A percentile compares a stretch with the other conserved stretches of the same genome.
phyloP scores from a whole-genome alignment of 2,329 filamentous ascomycete genomes.

The Paracorniculantispora psalliotae region DNA sequence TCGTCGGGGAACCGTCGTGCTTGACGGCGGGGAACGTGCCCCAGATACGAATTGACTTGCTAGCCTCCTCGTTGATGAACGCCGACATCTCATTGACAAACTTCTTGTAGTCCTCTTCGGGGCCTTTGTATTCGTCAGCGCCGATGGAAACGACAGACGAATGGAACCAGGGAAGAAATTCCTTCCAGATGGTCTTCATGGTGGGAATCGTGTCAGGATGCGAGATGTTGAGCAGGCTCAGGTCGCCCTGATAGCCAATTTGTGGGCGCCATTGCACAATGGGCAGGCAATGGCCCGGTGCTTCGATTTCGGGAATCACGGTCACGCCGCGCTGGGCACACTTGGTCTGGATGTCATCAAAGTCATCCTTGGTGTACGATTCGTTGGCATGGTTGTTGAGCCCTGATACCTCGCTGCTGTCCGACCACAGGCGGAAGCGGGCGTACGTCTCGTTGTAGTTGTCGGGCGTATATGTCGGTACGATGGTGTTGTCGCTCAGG shows the following conservation, averaged over 20 bases:
- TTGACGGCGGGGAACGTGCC: constrained; percentile 34
- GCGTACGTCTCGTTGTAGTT: constrained; percentile 47
- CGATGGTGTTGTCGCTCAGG: constrained; percentile 51
- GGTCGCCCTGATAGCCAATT: constrained; percentile 40
- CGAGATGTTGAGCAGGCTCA: constrained; percentile 40
- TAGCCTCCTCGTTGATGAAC: constrained; percentile 37
- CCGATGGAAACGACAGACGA: constrained; percentile 51
- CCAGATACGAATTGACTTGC: constrained; percentile 46
- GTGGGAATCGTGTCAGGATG: constrained; percentile 48
- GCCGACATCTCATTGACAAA: constrained; percentile 40
- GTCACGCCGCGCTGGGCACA: constrained; percentile 53
- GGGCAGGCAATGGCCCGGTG: constrained; percentile 51
- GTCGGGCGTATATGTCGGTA: constrained; percentile 42
- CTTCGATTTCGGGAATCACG: constrained; percentile 55
- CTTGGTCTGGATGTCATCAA: constrained; percentile 45
- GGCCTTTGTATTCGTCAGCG: constrained; percentile 48
- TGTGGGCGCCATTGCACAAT: constrained; percentile 57
- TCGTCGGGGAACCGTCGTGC: constrained; percentile 12
- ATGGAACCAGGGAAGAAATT: constrained; percentile 52
- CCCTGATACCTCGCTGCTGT: constrained; percentile 40
- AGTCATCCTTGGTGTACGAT: constrained; percentile 46
- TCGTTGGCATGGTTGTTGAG: constrained; percentile 49
- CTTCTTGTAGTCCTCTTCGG: constrained; percentile 44
- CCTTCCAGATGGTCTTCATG: constrained; percentile 46
- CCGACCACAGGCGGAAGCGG: constrained; percentile 50